A percentile compares a stretch with the other conserved stretches of the same genome.
These are phyloP conservation scores for Xylaria sp. DNA, from an alignment of 2,329 filamentous ascomycete species.

Conservation along the genomic window DNA sequence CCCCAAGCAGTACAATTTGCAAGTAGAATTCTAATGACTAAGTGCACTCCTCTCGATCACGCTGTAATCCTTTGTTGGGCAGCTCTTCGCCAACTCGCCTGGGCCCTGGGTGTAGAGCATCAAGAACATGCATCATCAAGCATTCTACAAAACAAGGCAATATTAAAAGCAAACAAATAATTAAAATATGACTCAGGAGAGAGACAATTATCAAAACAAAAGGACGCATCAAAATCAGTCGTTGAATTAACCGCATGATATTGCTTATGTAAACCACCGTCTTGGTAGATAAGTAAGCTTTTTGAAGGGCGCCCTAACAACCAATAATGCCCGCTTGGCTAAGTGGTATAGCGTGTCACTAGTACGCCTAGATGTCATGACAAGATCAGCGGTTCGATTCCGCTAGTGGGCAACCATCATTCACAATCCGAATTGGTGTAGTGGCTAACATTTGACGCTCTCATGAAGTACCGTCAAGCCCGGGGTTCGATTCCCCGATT, in stretches of 20 bases:
- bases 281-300: not conserved
- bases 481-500: constrained; percentile 48
- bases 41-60: not conserved
- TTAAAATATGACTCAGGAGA: not conserved
- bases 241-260: not conserved
- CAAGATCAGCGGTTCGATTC: constrained; percentile 36
- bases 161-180: not conserved
- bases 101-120: not conserved
- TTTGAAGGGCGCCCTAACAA: not conserved
- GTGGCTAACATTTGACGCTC: constrained; percentile 52
- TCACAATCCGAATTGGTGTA: constrained; percentile 49
- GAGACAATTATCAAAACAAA: not conserved
- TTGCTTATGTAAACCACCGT: not conserved
- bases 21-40: not conserved
- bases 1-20: not conserved
- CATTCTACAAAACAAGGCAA: not conserved
- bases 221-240: not conserved
- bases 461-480: constrained; percentile 41
- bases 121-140: not conserved
- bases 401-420: constrained; percentile 27
- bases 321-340: constrained; percentile 28
- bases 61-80: too few relatives aligned
- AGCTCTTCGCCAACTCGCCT: not conserved
- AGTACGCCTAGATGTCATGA: constrained; percentile 27
- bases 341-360: constrained; percentile 36